Evolutionary conservation across 805 yeast species (phyloP), one percentile per base, ranked within the genome.

Genomic region (Pichia gijzeniarum): DNA sequence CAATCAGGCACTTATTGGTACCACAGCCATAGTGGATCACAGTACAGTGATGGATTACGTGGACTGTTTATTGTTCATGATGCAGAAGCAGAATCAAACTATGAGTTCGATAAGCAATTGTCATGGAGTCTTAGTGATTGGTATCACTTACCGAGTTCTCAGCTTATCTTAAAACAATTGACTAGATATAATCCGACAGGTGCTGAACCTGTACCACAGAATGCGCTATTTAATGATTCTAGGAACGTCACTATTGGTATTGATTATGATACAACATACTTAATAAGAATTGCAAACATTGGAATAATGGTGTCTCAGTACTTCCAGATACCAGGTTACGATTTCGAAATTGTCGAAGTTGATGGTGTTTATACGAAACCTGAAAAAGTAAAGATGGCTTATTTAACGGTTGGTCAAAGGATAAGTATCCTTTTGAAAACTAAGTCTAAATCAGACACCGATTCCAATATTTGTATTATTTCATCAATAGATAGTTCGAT

Each of bases 1-100:
- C 90, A 85, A 60, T 77, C 68, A 3, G 95, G 95, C 41, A 74
- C 87, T n/a, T 85, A 71, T 64, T 85, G 95, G 95, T 85, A 84
- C 62, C 95, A 85, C 60, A 79, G 88, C 5, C 95, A 85, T 56
- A 71, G 80, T 33, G 89, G 87, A 0, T 68, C 84, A 13, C 93
- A 85, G 58, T 85, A 85, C 55, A 77, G 84, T 45, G 95, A 85
- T 62, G 95, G 95, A 0, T 64, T 85, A 49, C 71, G 91, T 54
- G 89, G 83, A 0, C 63, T 84, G 35, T 72, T 85, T 47, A 71
- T 84, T 14, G 73, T 85, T 32, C 86, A 81, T 49, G 87, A 81
- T 48, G 60, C 57, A 2, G 64, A 65, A 28, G 62, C 65, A 3
- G 60, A 60, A 35, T 36, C 48, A 2, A 84, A 84, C 1, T 82